Evolutionary conservation across 208 protist genomes (phyloP).

Genomic region (Entamoeba invadens): DNA sequence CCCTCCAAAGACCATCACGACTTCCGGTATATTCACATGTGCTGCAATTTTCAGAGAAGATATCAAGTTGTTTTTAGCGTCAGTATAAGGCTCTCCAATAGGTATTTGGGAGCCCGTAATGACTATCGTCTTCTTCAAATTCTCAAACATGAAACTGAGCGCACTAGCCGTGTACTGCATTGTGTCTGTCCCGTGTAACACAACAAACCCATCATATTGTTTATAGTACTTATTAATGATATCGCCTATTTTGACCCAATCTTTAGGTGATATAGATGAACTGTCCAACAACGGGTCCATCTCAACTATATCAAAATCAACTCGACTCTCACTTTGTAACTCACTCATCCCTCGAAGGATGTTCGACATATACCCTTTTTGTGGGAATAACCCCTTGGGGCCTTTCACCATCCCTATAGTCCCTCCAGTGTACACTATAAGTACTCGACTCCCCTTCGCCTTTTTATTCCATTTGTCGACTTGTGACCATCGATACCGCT

Average conservation of each 20-base stretch:
- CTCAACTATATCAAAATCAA: conserved; percentile 54
- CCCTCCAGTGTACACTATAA: conserved; percentile 59
- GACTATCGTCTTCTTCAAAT: conserved; percentile 77
- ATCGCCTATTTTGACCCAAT: conserved; percentile 57
- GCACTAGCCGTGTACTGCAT: conserved; percentile 81
- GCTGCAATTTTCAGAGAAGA: conserved; percentile 18
- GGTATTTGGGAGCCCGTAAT: conserved; percentile 76
- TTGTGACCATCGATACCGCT: background rate
- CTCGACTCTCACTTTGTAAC: conserved; percentile 13
- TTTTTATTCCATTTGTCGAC: background rate
- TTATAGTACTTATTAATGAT: conserved; percentile 58
- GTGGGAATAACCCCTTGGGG: conserved; percentile 45
- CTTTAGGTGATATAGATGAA: conserved; percentile 50
- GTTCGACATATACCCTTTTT: conserved; percentile 20
- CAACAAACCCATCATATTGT: conserved; percentile 79
- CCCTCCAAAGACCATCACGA: conserved; percentile 77
- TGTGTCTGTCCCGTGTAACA: conserved; percentile 81
- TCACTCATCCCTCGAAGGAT: conserved; percentile 1
- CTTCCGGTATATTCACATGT: conserved; percentile 34
- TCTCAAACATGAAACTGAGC: conserved; percentile 76
- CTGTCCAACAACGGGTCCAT: conserved; percentile 58
- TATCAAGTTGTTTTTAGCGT: conserved; percentile 49
- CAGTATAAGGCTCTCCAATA: conserved; percentile 60
- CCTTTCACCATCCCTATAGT: conserved; percentile 63
- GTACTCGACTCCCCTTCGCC: background rate